Evolutionary conservation across 495 filamentous ascomycete species (phyloP).

Genomic region (Podospora comata): DNA sequence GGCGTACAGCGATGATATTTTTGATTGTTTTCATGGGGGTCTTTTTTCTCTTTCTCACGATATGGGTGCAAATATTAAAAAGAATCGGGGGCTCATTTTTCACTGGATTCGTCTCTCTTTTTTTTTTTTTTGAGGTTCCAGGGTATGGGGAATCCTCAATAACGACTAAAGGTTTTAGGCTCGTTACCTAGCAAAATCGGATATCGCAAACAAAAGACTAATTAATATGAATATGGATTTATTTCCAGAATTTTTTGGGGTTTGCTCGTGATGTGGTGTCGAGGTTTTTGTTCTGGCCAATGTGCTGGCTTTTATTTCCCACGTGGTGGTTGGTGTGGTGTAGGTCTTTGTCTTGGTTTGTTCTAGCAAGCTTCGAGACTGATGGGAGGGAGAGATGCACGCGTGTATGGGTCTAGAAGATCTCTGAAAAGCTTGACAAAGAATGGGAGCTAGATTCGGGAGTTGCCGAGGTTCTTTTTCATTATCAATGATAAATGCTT

Average conservation of each 20-base stretch:
- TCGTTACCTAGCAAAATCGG: background rate
- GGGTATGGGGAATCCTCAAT: background rate
- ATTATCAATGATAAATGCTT: no score
- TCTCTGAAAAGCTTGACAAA: background rate
- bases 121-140: background rate
- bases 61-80: background rate
- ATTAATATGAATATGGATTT: background rate
- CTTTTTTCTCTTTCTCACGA: background rate
- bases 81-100: constrained; percentile 9
- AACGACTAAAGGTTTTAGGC: background rate
- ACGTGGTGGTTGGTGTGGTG: background rate
- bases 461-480: background rate
- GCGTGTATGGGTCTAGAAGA: background rate
- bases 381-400: background rate
- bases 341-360: background rate
- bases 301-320: background rate
- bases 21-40: background rate
- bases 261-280: background rate
- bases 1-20: background rate
- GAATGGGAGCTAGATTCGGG: background rate
- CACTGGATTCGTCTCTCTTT: constrained; percentile 2
- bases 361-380: background rate
- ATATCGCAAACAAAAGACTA: background rate
- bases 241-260: background rate
- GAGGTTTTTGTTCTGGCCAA: background rate